Conservation (phyloP, 495 filamentous ascomycete genomes). For the Trichocladium uniseriatum region DNA sequence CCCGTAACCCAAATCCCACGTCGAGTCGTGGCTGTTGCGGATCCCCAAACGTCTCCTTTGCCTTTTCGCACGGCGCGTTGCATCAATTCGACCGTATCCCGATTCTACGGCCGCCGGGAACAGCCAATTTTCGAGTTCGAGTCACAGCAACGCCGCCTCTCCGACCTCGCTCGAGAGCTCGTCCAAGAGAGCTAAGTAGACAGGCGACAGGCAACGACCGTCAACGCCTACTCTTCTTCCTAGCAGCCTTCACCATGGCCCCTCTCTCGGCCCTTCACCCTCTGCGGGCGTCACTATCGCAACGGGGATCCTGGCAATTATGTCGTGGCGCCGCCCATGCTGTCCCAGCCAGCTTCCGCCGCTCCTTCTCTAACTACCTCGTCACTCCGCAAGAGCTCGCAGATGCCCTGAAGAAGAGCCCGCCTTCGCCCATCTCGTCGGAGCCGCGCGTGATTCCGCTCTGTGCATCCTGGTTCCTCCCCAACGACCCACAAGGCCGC, state of each 20-base stretch:
- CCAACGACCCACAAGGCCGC: constrained; percentile 64
- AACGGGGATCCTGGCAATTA: constrained; percentile 14
- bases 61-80: not conserved
- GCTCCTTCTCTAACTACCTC: constrained; percentile 66
- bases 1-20: not conserved
- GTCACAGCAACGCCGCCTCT: not conserved
- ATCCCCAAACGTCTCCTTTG: not conserved
- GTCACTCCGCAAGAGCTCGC: constrained; percentile 76
- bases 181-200: not conserved
- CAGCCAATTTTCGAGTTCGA: not conserved
- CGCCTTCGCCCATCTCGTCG: constrained; percentile 62
- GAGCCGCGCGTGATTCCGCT: constrained; percentile 75
- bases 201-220: not conserved
- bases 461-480: constrained; percentile 92
- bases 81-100: not conserved
- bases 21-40: not conserved
- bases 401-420: constrained; percentile 67
- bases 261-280: constrained; percentile 29
- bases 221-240: no score
- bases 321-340: constrained; percentile 13
- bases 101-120: not conserved
- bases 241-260: constrained; percentile 28
- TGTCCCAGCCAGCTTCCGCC: constrained; percentile 16
- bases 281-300: constrained; percentile 27
- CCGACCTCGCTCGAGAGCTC: not conserved